A percentile compares a stretch with the other conserved stretches of the same genome.
Evolutionary conservation across 2,329 filamentous ascomycete genomes (phyloP).

Genomic region (Calonectria montana): DNA sequence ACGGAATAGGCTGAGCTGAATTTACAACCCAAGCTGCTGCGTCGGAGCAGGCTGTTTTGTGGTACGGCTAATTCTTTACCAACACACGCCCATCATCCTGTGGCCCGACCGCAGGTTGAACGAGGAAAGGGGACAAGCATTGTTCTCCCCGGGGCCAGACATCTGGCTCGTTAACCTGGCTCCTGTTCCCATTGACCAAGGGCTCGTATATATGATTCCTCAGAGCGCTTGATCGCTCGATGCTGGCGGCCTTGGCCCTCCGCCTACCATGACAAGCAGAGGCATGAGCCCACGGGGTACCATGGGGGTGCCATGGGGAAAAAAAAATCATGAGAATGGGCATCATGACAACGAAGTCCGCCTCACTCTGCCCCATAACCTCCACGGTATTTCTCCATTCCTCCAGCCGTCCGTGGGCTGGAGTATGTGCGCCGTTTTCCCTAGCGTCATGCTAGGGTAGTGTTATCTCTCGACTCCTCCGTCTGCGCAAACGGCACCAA

Average conservation of each 20-base stretch:
- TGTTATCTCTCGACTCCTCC: conserved; percentile 38
- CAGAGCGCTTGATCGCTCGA: conserved; percentile 13
- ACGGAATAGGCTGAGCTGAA: conserved; percentile 4
- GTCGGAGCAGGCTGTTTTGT: background rate
- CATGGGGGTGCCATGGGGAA: conserved; percentile 1
- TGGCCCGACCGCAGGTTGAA: conserved; percentile 10
- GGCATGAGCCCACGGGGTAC: conserved; percentile 1
- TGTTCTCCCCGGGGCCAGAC: conserved; percentile 8
- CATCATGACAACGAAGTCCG: conserved; percentile 22
- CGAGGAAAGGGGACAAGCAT: conserved; percentile 17
- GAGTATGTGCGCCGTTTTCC: conserved; percentile 27
- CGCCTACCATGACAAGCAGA: conserved; percentile 19
- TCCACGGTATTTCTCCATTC: conserved; percentile 18
- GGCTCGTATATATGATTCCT: conserved; percentile 22
- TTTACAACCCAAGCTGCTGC: conserved; percentile 1
- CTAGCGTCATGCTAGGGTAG: conserved; percentile 35
- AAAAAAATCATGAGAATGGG: conserved; percentile 1
- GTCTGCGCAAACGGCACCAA: conserved; percentile 29
- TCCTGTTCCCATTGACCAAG: conserved; percentile 17
- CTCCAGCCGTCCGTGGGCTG: conserved; percentile 18
- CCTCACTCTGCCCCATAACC: conserved; percentile 9
- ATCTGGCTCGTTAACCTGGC: conserved; percentile 27
- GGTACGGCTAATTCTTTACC: conserved; percentile 18
- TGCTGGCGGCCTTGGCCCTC: conserved; percentile 27
- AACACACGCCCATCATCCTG: conserved; percentile 17